Evolutionary conservation across 1,139 yeast genomes (phyloP).

Genomic region (Pichia sp.): DNA sequence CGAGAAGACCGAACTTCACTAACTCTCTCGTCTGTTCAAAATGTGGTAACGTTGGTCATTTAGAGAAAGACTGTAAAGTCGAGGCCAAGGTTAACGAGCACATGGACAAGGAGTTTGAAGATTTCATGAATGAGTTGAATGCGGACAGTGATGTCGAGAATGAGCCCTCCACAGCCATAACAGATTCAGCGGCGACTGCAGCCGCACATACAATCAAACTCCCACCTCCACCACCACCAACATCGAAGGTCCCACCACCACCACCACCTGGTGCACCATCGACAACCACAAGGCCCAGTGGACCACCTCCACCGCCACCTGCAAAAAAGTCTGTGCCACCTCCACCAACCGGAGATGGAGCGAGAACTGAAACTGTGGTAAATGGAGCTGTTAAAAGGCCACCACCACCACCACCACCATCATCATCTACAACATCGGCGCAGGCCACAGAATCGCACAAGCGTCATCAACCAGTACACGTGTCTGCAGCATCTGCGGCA

Average conservation of each 20-base stretch:
- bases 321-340: background rate
- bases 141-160: conserved; percentile 8
- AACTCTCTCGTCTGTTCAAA: conserved; percentile 60
- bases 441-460: background rate
- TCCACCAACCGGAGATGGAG: background rate
- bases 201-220: background rate
- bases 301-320: background rate
- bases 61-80: conserved; percentile 76
- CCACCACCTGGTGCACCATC: background rate
- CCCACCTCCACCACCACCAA: background rate
- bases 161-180: background rate
- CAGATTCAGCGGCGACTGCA: no score
- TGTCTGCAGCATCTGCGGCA: background rate
- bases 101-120: conserved; percentile 41
- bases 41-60: conserved; percentile 83
- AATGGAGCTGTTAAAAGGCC: background rate
- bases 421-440: background rate
- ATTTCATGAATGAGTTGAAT: conserved; percentile 44
- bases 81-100: conserved; percentile 13
- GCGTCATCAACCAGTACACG: background rate
- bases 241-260: background rate
- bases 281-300: background rate
- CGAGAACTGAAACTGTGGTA: background rate
- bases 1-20: conserved; percentile 44
- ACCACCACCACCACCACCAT: background rate